A percentile compares a stretch with the other conserved stretches of the same genome.
Evolutionary conservation across 2,329 filamentous ascomycete genomes (phyloP).

Genomic region (Talaromyces amestolkiae): DNA sequence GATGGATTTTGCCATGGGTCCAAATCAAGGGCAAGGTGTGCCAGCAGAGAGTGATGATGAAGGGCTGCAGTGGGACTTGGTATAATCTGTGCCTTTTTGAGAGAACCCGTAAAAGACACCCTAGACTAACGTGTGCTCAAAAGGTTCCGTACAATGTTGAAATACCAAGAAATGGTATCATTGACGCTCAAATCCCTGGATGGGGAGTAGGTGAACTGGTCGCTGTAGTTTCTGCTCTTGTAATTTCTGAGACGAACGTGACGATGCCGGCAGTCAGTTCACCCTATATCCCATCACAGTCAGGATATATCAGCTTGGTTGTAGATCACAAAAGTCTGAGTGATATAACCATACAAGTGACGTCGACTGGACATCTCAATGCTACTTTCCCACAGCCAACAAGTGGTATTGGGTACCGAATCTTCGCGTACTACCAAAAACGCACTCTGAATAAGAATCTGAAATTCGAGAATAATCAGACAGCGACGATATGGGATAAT

Average conservation of each 20-base stretch:
- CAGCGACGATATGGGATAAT: slow-evolving; percentile 27
- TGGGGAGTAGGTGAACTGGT: slow-evolving; percentile 34
- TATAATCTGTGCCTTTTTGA: no score
- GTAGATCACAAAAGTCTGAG: not conserved
- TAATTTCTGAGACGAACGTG: slow-evolving; percentile 3
- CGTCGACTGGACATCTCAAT: not conserved
- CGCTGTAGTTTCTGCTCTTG: slow-evolving; percentile 22
- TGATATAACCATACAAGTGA: not conserved
- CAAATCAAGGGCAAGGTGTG: slow-evolving; percentile 50
- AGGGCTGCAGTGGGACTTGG: slow-evolving; percentile 25
- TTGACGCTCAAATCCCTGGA: slow-evolving; percentile 35
- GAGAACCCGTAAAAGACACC: no score
- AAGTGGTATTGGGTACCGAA: slow-evolving; percentile 23
- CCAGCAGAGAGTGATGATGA: slow-evolving; percentile 36
- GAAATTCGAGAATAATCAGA: slow-evolving; percentile 23
- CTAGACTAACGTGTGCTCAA: no score
- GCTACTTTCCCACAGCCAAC: not conserved
- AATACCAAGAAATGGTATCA: slow-evolving; percentile 25
- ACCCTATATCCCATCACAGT: not conserved
- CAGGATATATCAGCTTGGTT: no score
- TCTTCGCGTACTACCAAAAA: slow-evolving; percentile 33
- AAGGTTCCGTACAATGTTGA: not conserved
- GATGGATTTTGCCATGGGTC: slow-evolving; percentile 49
- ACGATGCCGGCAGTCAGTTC: not conserved
- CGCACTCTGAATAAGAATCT: slow-evolving; percentile 24